Conservation (phyloP, 2,329 filamentous ascomycete species). For the Phyllosticta paracitricarpa region DNA sequence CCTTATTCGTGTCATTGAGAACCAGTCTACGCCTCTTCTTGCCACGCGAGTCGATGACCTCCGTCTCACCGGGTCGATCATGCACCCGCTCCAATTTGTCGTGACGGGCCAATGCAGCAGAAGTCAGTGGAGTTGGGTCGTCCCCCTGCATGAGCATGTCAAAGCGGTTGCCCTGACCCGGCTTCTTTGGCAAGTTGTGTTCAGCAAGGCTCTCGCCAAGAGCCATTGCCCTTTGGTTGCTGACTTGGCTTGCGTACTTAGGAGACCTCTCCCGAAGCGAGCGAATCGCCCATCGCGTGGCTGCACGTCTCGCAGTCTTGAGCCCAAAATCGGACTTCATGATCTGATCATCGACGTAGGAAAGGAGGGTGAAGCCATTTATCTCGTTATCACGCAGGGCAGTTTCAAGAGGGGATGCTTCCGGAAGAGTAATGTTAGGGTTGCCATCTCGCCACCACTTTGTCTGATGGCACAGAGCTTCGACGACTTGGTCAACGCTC, state of each 20-base stretch:
- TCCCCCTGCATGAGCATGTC: neutral
- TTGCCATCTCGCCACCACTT: conserved; percentile 38
- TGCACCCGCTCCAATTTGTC: neutral
- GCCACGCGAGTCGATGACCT: neutral
- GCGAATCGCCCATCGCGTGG: conserved; percentile 48
- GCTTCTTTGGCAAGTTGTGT: neutral
- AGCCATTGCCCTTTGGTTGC: neutral
- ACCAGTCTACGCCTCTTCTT: neutral
- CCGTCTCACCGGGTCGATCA: neutral
- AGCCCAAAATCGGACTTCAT: conserved; percentile 50
- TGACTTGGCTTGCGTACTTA: conserved; percentile 32
- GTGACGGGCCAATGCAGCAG: neutral
- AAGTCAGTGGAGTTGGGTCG: neutral
- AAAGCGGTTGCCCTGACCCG: neutral
- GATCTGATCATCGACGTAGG: conserved; percentile 39
- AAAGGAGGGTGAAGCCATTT: conserved; percentile 55
- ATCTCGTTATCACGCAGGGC: conserved; percentile 53
- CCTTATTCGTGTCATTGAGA: neutral
- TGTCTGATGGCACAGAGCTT: conserved; percentile 50
- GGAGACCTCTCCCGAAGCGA: conserved; percentile 45
- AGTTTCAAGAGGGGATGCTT: conserved; percentile 43
- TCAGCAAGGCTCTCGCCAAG: neutral
- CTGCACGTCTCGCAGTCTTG: conserved; percentile 46
- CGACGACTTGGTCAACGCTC: conserved; percentile 57
- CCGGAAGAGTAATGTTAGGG: conserved; percentile 37